Evolutionary conservation across 306 rosid genomes (phyloP), one percentile per base, ranked within the genome.

Genomic region (Herpetospermum pedunculosum): DNA sequence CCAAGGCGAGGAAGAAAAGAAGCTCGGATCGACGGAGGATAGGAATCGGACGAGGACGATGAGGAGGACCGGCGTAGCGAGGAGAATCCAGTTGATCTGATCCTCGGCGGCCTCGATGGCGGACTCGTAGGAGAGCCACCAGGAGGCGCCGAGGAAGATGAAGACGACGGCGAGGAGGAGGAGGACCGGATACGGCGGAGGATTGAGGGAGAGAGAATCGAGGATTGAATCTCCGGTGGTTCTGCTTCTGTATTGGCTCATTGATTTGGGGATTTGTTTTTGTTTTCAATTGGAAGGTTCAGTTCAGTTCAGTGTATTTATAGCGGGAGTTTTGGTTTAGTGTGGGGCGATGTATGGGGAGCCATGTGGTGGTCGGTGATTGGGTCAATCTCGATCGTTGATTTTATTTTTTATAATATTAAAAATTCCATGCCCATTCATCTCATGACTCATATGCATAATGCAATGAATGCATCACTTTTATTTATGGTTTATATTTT

Each of bases 161-260:
- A 80, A 81, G 79, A 84, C 69, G 25, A 91, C 80, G 15, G 88
- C 88, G 2, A 91, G 73, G 72, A 91, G 79, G 6, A 87, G 76
- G 4, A 89, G 84, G 74, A 89, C 97, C 8, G 97, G 96, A 54
- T 89, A 91, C 23, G 96, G 97, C 3, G 85, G 69, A 12, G 97
- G 97, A 32, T 46, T 81, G 4, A 91, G 80, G 57, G 86, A 75
- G 71, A 91, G 88, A 13, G 77, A 82, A 4, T 91, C 91, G 11
- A 89, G 47, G 71, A 91, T 53, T 21, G 96, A 86, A 35, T 73
- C 76, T 35, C 47, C 44, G 70, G 83, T 80, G 83, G 72, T 85
- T 85, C 89, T 57, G 38, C 0, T 84, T 23, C 54, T n/a, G 76
- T 73, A 50, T 9, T 41, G 2, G 54, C 26, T 57, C 77, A 74